phyloP scores from a whole-genome alignment of 1,284 basidiomycete species.

The Fereydounia khargensis region DNA sequence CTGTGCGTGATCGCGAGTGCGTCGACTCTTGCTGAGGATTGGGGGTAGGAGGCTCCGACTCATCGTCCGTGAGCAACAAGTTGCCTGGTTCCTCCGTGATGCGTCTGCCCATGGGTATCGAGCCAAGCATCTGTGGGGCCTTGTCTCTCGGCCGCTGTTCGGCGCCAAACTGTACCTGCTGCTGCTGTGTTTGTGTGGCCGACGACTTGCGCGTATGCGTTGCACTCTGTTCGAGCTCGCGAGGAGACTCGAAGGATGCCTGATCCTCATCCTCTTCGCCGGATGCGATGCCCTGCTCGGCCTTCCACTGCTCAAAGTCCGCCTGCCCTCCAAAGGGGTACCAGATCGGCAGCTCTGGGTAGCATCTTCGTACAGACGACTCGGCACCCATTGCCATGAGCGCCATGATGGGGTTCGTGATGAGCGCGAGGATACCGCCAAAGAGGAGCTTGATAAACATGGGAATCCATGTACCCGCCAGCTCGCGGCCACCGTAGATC shows the following conservation, averaged over 20 bases:
- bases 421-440: slow-evolving; percentile 42
- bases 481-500: slow-evolving; percentile 45
- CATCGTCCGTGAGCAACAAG: background rate
- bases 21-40: too few species aligned
- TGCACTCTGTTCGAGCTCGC: too few species aligned
- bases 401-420: slow-evolving; percentile 54
- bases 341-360: slow-evolving; percentile 39
- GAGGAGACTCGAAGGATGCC: too few species aligned
- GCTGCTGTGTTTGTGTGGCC: too few species aligned
- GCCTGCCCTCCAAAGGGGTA: slow-evolving; percentile 18
- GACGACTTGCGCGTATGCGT: too few species aligned
- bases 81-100: slow-evolving; percentile 19
- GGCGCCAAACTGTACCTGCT: too few species aligned
- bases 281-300: slow-evolving; percentile 10
- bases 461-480: slow-evolving; percentile 53
- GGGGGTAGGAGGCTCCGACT: too few species aligned
- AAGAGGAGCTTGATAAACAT: slow-evolving; percentile 56
- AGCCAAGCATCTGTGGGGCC: background rate
- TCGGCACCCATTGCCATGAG: slow-evolving; percentile 53
- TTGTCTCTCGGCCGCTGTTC: slow-evolving; percentile 1
- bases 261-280: background rate
- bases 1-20: too few species aligned
- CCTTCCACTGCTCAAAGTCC: slow-evolving; percentile 24
- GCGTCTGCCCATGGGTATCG: slow-evolving; percentile 6
- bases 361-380: slow-evolving; percentile 29